Conservation (phyloP, 768 basidiomycete genomes). For the Rhizopogon vulgaris region DNA sequence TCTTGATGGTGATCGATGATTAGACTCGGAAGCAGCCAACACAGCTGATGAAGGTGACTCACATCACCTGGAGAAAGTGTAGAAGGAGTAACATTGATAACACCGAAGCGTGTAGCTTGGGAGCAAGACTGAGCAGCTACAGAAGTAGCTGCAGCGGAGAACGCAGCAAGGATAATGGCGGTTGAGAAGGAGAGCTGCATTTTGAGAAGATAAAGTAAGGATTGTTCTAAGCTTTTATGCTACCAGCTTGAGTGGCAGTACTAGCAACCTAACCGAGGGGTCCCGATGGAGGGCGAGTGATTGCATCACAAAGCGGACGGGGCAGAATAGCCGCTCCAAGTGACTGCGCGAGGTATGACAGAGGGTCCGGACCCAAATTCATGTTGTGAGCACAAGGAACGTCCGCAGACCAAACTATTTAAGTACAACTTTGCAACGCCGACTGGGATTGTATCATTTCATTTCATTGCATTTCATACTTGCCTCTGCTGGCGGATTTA, state of each 20-base stretch:
- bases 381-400: not conserved
- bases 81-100: conserved; percentile 13
- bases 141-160: conserved; percentile 14
- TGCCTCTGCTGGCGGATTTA: too few relatives aligned
- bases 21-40: not conserved
- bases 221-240: not conserved
- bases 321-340: not conserved
- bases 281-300: not conserved
- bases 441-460: too few relatives aligned
- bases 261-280: not conserved
- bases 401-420: too few relatives aligned
- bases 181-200: conserved; percentile 15
- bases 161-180: conserved; percentile 5
- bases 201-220: not conserved
- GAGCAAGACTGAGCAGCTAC: conserved; percentile 16
- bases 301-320: not conserved
- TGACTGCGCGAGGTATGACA: not conserved
- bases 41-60: not conserved
- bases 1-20: conserved; percentile 8
- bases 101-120: conserved; percentile 17
- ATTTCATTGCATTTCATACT: too few relatives aligned
- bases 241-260: not conserved
- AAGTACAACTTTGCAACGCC: not conserved
- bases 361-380: not conserved
- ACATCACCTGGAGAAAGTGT: conserved; percentile 20